Evolutionary conservation across 352 stramenopile species (phyloP), one percentile per base, ranked within the genome.

Genomic region (Pythium folliculosum): DNA sequence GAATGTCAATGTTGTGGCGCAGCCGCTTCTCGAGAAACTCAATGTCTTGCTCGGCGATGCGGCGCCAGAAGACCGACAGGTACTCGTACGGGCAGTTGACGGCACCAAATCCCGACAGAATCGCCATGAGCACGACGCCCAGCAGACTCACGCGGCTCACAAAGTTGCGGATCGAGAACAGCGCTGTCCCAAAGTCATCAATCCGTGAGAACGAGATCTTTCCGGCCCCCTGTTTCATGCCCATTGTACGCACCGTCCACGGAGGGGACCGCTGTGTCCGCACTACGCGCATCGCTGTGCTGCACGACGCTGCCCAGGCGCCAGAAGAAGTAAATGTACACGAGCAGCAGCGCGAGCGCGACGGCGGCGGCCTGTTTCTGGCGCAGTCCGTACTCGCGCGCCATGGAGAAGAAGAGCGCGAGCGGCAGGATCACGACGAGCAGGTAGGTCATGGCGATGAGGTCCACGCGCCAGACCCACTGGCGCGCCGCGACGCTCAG

Each of bases 31-130:
- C 86, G 1, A 95, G 57, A 49, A 91, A 92, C 67, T 84, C 80
- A 67, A 95, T 92, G 64, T 95, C 86, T 51, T 91, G 82, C 48
- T 95, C 86, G 0, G 77, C 86, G 48, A 95, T 77, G 16, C 65
- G 75, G 6, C 81, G 77, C 86, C 86, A 95, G 63, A 92, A 95
- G 61, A 95, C 78, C 60, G 84, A 89, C 62, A 95, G 77, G 69
- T 91, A 91, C 70, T 95, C 86, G 73, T 95, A 95, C 43, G 86
- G 86, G 59, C 81, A 92, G 69, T 95, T 91, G 30, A 95, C 84
- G 9, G 86, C 86, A 48, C 86, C 86, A 65, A 95, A 95, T 0
- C 86, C 86, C 0, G 86, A 95, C 45, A 95, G 74, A 14, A 93
- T 45, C 17, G 86, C 86, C 84, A 95, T 93, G 52, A 95, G 89